Conservation (phyloP, 805 yeast genomes). For the Lachancea sp. region DNA sequence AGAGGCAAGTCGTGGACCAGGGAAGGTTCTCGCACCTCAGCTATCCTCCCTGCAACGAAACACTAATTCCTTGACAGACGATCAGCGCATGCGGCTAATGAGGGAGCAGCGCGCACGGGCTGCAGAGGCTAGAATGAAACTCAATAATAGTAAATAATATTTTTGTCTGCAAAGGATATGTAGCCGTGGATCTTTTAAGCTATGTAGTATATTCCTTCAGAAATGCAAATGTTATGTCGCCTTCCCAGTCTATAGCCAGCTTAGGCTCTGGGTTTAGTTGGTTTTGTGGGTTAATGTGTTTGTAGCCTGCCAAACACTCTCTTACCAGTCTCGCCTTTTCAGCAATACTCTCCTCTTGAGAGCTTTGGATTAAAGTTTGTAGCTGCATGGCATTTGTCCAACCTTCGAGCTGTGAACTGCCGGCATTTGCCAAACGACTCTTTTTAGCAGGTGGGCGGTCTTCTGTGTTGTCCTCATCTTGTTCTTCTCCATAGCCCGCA, state of each 20-base stretch:
- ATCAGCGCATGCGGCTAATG: constrained; percentile 71
- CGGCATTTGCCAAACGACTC: background rate
- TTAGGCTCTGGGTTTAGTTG: constrained; percentile 14
- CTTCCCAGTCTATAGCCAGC: constrained; percentile 14
- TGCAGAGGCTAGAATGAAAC: constrained; percentile 76
- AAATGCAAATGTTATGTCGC: constrained; percentile 24
- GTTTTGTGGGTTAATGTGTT: constrained; percentile 50
- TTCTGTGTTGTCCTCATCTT: background rate
- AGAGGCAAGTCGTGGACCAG: constrained; percentile 32
- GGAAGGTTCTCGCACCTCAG: constrained; percentile 30
- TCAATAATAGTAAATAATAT: constrained; percentile 10
- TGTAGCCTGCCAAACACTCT: constrained; percentile 54
- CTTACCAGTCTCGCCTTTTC: constrained; percentile 42
- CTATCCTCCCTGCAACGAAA: constrained; percentile 34
- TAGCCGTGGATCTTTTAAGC: background rate
- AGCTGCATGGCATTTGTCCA: constrained; percentile 57
- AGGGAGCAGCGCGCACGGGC: constrained; percentile 95
- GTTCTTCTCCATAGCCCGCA: constrained; percentile 41
- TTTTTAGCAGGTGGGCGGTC: background rate
- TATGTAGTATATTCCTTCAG: constrained; percentile 16
- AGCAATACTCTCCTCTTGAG: constrained; percentile 16
- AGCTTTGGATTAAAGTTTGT: constrained; percentile 19
- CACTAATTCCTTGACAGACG: constrained; percentile 59
- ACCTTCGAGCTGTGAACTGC: constrained; percentile 15
- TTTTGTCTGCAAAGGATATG: background rate